Evolutionary conservation across 2,329 filamentous ascomycete species (phyloP).

Genomic region (Colletotrichum coccodes): DNA sequence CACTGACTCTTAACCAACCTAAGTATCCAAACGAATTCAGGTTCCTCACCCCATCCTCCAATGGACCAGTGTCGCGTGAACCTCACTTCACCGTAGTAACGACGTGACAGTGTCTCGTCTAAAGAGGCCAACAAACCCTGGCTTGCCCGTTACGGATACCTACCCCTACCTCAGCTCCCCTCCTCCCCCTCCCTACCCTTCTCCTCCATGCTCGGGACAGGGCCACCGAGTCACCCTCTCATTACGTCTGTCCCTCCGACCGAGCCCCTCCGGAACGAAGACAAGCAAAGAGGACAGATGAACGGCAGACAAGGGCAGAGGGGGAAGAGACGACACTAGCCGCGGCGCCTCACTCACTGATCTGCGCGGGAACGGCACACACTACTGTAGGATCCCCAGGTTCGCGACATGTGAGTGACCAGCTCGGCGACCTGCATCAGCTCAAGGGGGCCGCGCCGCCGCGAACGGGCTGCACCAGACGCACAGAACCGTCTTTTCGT

Average conservation of each 20-base stretch:
- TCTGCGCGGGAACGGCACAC: conserved; percentile 16
- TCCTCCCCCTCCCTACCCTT: not conserved
- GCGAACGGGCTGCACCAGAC: not conserved
- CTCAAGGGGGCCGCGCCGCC: not conserved
- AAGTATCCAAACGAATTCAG: not conserved
- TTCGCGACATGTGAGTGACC: conserved; percentile 22
- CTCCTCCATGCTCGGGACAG: conserved; percentile 18
- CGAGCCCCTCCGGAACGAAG: not conserved
- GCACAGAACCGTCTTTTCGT: not conserved
- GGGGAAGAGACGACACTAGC: not conserved
- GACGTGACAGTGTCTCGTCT: conserved; percentile 30
- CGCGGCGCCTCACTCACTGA: not conserved
- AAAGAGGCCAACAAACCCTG: conserved; percentile 24
- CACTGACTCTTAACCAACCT: not conserved
- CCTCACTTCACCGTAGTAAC: conserved; percentile 2
- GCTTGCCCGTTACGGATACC: conserved; percentile 8
- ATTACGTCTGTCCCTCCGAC: not conserved
- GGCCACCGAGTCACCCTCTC: conserved; percentile 23
- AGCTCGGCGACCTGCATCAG: conserved; percentile 17
- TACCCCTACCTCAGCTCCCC: conserved; percentile 30
- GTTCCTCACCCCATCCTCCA: not conserved
- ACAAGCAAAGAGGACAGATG: not conserved
- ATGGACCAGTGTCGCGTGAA: not conserved
- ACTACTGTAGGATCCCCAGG: not conserved
- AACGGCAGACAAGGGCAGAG: not conserved